phyloP scores from a whole-genome alignment of 176 grass and related monocot species.

The Zea mays region Zm-B73-REFERENCE-NAM-5.0 NC_050104.1:132988001-132988500 shows the following conservation, averaged over 20 bases:
- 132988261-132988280: not conserved
- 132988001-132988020: not conserved
- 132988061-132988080: not conserved
- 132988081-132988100: not conserved
- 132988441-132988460: not conserved
- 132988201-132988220: not conserved
- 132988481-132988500: not conserved
- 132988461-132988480: not conserved
- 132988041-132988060: conserved; percentile 8
- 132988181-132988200: not conserved
- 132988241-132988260: not conserved
- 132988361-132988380: not conserved
- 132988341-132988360: conserved; percentile 19
- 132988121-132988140: not conserved
- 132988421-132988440: not conserved
- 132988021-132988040: not conserved
- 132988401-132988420: no score
- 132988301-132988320: not conserved
- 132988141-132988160: not conserved
- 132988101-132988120: not conserved
- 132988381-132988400: not conserved
- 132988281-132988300: not conserved
- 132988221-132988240: no score
- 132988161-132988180: conserved; percentile 5
- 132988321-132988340: no score